Evolutionary conservation across 371 early-diverging fungal species (phyloP).

Genomic region (Coemansia sp.): DNA sequence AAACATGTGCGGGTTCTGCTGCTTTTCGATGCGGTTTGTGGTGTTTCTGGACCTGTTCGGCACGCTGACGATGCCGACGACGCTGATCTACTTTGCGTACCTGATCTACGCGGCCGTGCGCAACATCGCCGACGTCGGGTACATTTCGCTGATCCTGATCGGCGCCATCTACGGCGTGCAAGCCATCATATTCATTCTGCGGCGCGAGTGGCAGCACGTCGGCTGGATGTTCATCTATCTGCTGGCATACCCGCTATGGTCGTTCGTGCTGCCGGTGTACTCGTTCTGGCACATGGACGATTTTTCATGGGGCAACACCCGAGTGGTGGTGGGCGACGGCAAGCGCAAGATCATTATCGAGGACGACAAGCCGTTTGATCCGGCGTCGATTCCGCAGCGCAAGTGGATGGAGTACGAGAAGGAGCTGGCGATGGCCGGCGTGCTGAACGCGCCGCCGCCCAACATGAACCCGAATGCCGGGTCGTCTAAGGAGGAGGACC

Average conservation of each 20-base stretch:
- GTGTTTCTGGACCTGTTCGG: conserved; percentile 96
- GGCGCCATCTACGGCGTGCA: conserved; percentile 86
- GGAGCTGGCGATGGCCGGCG: conserved; percentile 50
- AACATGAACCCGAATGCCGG: conserved; percentile 43
- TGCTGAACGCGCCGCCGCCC: conserved; percentile 36
- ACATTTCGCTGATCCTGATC: conserved; percentile 72
- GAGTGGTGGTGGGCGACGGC: conserved; percentile 74
- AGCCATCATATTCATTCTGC: conserved; percentile 85
- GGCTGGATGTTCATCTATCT: conserved; percentile 96
- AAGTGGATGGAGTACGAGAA: conserved; percentile 90
- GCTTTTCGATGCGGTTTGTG: conserved; percentile 98
- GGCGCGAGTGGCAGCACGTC: conserved; percentile 83
- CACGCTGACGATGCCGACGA: conserved; percentile 94
- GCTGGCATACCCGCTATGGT: conserved; percentile 92
- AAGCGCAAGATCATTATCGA: conserved; percentile 52
- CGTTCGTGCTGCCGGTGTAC: conserved; percentile 93
- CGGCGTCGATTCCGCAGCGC: conserved; percentile 78
- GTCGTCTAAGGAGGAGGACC: conserved; percentile 36
- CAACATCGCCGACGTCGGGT: conserved; percentile 49
- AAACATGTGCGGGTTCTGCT: conserved; percentile 96
- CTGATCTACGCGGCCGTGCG: conserved; percentile 55
- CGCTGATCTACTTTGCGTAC: conserved; percentile 71
- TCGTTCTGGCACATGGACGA: conserved; percentile 99
- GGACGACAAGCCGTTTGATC: conserved; percentile 78
- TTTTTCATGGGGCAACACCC: conserved; percentile 98